phyloP scores from a whole-genome alignment of 495 filamentous ascomycete species.

The Rhizodiscina lignyota region DNA sequence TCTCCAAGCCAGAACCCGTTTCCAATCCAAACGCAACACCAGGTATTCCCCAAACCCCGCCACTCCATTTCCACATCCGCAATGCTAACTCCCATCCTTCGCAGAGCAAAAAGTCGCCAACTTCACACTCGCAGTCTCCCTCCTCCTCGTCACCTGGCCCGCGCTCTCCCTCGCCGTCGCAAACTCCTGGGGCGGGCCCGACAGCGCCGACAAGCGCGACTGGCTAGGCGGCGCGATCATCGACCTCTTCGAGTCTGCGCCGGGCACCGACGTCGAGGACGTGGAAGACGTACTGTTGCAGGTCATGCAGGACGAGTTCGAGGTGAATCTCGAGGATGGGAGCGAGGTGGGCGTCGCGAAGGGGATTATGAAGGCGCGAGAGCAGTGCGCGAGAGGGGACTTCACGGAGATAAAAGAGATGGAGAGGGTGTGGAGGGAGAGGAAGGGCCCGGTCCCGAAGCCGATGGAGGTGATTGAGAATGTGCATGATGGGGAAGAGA shows the following conservation, averaged over 20 bases:
- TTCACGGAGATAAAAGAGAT: slow-evolving; percentile 52
- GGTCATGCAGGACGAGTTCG: slow-evolving; percentile 91
- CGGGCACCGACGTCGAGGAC: slow-evolving; percentile 68
- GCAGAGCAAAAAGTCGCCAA: slow-evolving; percentile 20
- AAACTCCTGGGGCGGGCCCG: slow-evolving; percentile 77
- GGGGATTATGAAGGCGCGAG: slow-evolving; percentile 49
- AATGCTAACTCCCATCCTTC: no score
- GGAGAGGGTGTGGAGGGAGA: slow-evolving; percentile 42
- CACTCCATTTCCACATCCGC: no score
- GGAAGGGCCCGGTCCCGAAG: slow-evolving; percentile 30
- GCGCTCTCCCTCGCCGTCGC: slow-evolving; percentile 75
- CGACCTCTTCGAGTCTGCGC: slow-evolving; percentile 53
- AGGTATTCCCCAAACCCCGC: no score
- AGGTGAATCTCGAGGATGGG: slow-evolving; percentile 78
- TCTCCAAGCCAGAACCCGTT: no score
- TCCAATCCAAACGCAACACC: no score
- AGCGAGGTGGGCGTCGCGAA: slow-evolving; percentile 57
- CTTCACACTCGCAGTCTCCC: slow-evolving; percentile 70
- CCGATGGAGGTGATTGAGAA: slow-evolving; percentile 27
- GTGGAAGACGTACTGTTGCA: slow-evolving; percentile 70
- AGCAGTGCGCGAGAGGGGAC: slow-evolving; percentile 42
- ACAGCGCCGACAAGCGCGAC: slow-evolving; percentile 73
- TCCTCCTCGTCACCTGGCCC: slow-evolving; percentile 67
- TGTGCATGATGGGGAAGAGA: slow-evolving; percentile 28
- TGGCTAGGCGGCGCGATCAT: slow-evolving; percentile 87